A percentile compares a stretch with the other conserved stretches of the same genome.
Conservation (phyloP, 1,284 basidiomycete genomes). For the Microstroma glucosiphilum region DNA sequence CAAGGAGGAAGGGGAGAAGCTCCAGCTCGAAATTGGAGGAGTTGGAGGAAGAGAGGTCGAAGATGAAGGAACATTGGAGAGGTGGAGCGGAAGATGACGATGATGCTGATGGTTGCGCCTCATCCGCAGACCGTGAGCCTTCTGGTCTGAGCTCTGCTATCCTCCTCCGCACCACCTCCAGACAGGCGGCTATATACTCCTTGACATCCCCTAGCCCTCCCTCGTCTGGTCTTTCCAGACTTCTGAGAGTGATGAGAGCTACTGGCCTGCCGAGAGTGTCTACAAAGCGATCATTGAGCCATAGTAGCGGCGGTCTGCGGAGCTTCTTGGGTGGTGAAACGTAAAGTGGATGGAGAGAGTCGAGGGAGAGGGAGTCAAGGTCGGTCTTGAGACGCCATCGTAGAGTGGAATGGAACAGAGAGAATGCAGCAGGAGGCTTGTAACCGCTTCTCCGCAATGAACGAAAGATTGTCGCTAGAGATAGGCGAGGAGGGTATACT, state of each 20-base stretch:
- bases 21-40: constrained; percentile 48
- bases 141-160: constrained; percentile 26
- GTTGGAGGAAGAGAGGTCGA: constrained; percentile 34
- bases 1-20: constrained; percentile 44
- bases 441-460: constrained; percentile 34
- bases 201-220: constrained; percentile 38
- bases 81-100: constrained; percentile 2
- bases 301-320: constrained; percentile 40
- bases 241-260: constrained; percentile 38
- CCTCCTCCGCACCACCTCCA: constrained; percentile 44
- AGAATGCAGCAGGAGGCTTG: constrained; percentile 22
- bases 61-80: constrained; percentile 35
- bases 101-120: background rate
- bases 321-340: constrained; percentile 24
- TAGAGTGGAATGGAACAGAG: constrained; percentile 25
- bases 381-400: constrained; percentile 41
- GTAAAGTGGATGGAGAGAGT: constrained; percentile 40
- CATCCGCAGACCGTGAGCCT: background rate
- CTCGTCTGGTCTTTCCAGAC: constrained; percentile 37
- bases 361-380: constrained; percentile 29
- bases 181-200: constrained; percentile 44
- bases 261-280: constrained; percentile 43
- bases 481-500: background rate
- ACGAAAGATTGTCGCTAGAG: constrained; percentile 31
- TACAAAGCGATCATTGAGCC: constrained; percentile 34